Conservation (phyloP, 768 basidiomycete species). For the Lentinus brumalis region DNA sequence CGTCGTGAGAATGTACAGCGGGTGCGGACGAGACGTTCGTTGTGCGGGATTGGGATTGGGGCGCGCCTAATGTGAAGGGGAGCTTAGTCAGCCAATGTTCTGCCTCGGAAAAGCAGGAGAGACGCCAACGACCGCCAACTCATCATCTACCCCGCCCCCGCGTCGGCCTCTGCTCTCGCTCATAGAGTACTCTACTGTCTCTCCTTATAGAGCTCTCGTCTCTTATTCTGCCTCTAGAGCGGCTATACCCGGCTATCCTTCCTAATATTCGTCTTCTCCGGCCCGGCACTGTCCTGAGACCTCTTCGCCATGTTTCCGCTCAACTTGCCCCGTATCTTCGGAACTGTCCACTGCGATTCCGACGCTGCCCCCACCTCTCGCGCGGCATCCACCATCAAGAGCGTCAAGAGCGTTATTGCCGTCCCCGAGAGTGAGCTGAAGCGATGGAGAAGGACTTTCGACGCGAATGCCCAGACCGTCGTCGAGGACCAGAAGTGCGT, state of each 20-base stretch:
- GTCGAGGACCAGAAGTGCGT: conserved; percentile 82
- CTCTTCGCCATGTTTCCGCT: conserved; percentile 27
- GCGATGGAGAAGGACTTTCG: conserved; percentile 89
- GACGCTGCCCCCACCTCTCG: conserved; percentile 47
- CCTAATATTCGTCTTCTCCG: conserved; percentile 16
- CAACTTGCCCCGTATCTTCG: conserved; percentile 43
- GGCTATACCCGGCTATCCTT: conserved; percentile 23
- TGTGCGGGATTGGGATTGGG: neutral
- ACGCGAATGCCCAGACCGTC: conserved; percentile 72
- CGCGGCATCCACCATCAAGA: conserved; percentile 50
- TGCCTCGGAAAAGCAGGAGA: conserved; percentile 21
- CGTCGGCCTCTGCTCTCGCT: neutral
- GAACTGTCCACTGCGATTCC: conserved; percentile 59
- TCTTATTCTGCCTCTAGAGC: conserved; percentile 22
- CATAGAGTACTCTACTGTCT: conserved; percentile 29
- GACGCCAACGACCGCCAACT: conserved; percentile 22
- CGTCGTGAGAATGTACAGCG: neutral
- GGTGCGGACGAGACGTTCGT: too few species aligned
- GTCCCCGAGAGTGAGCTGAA: conserved; percentile 82
- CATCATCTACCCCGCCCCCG: conserved; percentile 15
- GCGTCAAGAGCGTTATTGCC: conserved; percentile 67
- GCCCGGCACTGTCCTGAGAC: neutral
- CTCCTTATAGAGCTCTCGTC: conserved; percentile 23
- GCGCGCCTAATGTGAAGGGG: neutral
- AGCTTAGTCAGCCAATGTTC: conserved; percentile 29